phyloP scores from a whole-genome alignment of 768 basidiomycete species.

The Mycena chlorophos region DNA sequence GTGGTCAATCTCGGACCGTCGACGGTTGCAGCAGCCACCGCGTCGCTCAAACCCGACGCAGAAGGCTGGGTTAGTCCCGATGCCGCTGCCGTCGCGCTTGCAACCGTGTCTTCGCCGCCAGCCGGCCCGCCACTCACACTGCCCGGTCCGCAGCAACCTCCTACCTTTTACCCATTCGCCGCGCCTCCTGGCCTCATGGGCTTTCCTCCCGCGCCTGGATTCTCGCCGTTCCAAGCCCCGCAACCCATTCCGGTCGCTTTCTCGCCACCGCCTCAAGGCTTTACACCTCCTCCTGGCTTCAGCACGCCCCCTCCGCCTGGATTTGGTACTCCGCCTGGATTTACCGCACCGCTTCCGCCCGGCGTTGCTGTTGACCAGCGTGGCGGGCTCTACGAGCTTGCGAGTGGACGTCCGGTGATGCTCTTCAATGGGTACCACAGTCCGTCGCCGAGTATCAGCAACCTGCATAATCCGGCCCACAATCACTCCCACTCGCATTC shows the following conservation, averaged over 20 bases:
- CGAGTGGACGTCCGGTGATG: conserved; percentile 79
- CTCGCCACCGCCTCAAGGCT: conserved; percentile 1
- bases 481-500: conserved; percentile 44
- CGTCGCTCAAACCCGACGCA: conserved; percentile 15
- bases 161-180: conserved; percentile 8
- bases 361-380: conserved; percentile 74
- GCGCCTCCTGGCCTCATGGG: conserved; percentile 2
- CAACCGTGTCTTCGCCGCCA: conserved; percentile 6
- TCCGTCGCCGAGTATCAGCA: conserved; percentile 57
- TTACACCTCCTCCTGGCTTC: conserved; percentile 29
- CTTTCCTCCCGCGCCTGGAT: not conserved
- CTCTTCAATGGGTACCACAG: conserved; percentile 55
- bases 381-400: conserved; percentile 79
- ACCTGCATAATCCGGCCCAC: conserved; percentile 53
- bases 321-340: conserved; percentile 69
- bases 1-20: conserved; percentile 9
- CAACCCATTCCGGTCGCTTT: conserved; percentile 1
- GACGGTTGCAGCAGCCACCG: conserved; percentile 3
- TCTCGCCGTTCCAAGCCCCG: conserved; percentile 1
- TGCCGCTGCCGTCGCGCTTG: conserved; percentile 13
- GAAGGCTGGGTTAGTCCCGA: conserved; percentile 22
- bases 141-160: not conserved
- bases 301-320: conserved; percentile 53
- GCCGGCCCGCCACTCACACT: conserved; percentile 3
- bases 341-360: conserved; percentile 61